These are phyloP conservation scores for Anthoceros angustus DNA, from an alignment of 225 moss, liverwort and hornwort species.

Conservation along the genomic window DNA sequence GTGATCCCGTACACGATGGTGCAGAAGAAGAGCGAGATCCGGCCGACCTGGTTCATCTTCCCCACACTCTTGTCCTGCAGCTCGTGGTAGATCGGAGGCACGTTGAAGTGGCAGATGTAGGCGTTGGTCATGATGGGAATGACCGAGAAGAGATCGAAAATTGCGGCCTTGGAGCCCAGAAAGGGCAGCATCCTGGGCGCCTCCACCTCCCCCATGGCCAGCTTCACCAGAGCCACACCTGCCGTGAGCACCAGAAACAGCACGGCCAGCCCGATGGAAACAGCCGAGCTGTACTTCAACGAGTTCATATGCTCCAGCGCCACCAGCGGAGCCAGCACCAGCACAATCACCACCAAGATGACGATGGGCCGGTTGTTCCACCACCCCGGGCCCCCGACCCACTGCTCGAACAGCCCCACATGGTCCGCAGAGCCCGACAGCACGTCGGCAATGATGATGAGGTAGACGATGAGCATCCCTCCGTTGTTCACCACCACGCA, in stretches of 20 bases:
- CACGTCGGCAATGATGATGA: constrained; percentile 92
- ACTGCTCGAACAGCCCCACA: constrained; percentile 59
- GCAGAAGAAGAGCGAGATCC: constrained; percentile 48
- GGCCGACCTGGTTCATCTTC: constrained; percentile 44
- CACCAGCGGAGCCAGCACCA: constrained; percentile 47
- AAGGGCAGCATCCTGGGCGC: constrained; percentile 50
- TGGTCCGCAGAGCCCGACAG: constrained; percentile 50
- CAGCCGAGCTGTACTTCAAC: constrained; percentile 73
- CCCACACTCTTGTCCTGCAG: constrained; percentile 31
- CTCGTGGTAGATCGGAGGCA: constrained; percentile 91
- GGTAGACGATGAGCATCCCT: constrained; percentile 76
- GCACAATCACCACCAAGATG: constrained; percentile 38
- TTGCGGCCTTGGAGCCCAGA: constrained; percentile 49
- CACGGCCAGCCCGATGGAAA: constrained; percentile 71
- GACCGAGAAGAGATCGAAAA: constrained; percentile 78
- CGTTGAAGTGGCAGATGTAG: constrained; percentile 91
- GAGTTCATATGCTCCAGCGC: constrained; percentile 70
- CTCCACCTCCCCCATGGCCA: constrained; percentile 49
- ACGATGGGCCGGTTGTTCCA: constrained; percentile 69
- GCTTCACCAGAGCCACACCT: constrained; percentile 43
- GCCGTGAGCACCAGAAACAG: constrained; percentile 59
- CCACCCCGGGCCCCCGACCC: constrained; percentile 70
- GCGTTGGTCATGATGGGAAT: constrained; percentile 79
- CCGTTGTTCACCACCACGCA: constrained; percentile 66
- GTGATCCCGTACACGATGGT: constrained; percentile 58